These are phyloP conservation scores for Heterobasidion occidentale DNA, from an alignment of 1,284 basidiomycete genomes.

Conservation along the genomic window DNA sequence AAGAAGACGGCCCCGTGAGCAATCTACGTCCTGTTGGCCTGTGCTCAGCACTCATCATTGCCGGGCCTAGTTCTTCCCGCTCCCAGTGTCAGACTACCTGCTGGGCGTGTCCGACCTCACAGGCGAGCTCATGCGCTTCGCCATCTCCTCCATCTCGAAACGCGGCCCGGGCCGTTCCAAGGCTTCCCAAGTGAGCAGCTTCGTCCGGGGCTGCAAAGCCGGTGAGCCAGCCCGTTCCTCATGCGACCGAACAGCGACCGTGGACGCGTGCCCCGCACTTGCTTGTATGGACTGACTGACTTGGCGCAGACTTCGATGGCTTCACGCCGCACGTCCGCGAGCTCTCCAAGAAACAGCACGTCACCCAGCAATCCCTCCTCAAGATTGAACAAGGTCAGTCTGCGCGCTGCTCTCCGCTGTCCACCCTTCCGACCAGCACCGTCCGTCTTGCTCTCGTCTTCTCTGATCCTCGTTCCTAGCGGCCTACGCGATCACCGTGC, in stretches of 20 bases:
- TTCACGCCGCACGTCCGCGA: constrained; percentile 65
- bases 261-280: background rate
- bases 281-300: background rate
- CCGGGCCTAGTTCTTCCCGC: constrained; percentile 51
- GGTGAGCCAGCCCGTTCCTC: constrained; percentile 32
- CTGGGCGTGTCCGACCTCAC: constrained; percentile 92
- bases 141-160: constrained; percentile 70
- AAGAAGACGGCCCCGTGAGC: constrained; percentile 47
- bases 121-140: constrained; percentile 95
- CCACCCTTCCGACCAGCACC: background rate
- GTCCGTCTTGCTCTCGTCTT: background rate
- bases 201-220: constrained; percentile 76
- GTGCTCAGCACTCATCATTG: background rate
- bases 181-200: constrained; percentile 65
- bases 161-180: constrained; percentile 59
- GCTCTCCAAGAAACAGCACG: constrained; percentile 81
- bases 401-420: background rate
- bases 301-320: constrained; percentile 60
- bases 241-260: constrained; percentile 5
- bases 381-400: constrained; percentile 88
- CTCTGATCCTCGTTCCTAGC: constrained; percentile 30
- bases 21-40: background rate
- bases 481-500: constrained; percentile 61
- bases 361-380: constrained; percentile 78
- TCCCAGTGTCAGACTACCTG: constrained; percentile 79